These are phyloP conservation scores for Sindora glabra DNA, from an alignment of 306 rosid genomes.

Conservation along the genomic window DNA sequence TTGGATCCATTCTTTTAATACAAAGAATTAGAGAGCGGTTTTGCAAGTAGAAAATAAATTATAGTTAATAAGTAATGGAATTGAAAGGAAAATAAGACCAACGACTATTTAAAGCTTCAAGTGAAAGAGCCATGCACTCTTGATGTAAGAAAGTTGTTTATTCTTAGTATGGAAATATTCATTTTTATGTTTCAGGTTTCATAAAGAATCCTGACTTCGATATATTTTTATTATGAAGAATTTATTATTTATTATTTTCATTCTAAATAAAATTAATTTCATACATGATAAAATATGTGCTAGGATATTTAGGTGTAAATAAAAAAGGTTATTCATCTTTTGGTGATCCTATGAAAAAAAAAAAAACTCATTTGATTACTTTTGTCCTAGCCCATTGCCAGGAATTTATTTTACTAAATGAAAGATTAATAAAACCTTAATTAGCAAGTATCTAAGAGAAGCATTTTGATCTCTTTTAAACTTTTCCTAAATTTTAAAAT, in stretches of 20 bases:
- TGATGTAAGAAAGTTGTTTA: neutral
- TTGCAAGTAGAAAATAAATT: neutral
- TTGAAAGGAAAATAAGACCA: neutral
- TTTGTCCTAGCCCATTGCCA: neutral
- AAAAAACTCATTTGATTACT: slow-evolving; percentile 1
- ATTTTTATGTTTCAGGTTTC: too few relatives aligned
- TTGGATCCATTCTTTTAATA: neutral
- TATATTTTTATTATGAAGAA: too few relatives aligned
- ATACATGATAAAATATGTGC: too few relatives aligned
- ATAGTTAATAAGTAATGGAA: neutral
- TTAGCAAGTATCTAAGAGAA: neutral
- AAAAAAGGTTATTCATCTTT: neutral
- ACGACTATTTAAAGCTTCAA: neutral
- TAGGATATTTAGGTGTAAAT: too few relatives aligned
- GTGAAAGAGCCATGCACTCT: neutral
- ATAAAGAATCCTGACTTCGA: too few relatives aligned
- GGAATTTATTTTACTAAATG: neutral
- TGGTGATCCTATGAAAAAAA: slow-evolving; percentile 12
- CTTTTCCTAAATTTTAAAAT: too few relatives aligned
- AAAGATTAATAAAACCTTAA: neutral
- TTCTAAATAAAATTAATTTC: too few relatives aligned
- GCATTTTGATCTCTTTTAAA: too few relatives aligned
- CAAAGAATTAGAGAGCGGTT: neutral
- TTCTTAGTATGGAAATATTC: too few relatives aligned
- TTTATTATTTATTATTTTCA: too few relatives aligned